Evolutionary conservation across 805 yeast genomes (phyloP).

Genomic region (Candida odintsovae): DNA sequence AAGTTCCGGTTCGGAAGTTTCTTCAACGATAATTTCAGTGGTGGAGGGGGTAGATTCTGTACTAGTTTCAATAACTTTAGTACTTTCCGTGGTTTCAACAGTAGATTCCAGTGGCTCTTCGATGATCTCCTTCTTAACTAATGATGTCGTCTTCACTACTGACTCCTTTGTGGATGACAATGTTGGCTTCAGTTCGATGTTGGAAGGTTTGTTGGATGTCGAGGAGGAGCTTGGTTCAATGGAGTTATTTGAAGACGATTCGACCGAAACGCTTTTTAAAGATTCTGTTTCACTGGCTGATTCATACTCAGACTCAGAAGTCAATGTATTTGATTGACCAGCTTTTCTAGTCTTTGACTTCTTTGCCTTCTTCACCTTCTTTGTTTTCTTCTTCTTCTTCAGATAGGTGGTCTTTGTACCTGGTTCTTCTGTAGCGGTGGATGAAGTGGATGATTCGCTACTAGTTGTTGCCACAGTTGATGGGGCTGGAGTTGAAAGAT

Average conservation of each 20-base stretch:
- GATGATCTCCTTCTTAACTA: neutral
- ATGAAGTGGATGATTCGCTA: neutral
- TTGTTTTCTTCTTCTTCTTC: constrained; percentile 3
- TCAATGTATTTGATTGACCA: neutral
- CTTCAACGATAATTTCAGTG: neutral
- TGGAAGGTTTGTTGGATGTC: neutral
- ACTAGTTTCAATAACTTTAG: neutral
- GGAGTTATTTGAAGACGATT: neutral
- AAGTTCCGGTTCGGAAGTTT: neutral
- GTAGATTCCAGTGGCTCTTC: neutral
- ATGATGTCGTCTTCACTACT: neutral
- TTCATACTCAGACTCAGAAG: neutral
- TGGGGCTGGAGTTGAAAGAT: neutral
- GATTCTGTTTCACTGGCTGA: neutral
- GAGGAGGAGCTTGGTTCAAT: neutral
- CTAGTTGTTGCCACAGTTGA: too few species aligned
- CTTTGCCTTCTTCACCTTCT: constrained; percentile 7
- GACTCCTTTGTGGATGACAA: neutral
- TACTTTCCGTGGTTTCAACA: neutral
- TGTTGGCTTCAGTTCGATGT: neutral
- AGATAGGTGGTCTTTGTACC: neutral
- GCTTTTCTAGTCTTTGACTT: constrained; percentile 2
- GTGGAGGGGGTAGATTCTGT: neutral
- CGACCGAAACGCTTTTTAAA: neutral
- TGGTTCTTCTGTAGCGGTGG: neutral